Evolutionary conservation across 176 grass and related monocot genomes (phyloP), one percentile per base, ranked within the genome.

Genomic region (Thalia dealbata): DNA sequence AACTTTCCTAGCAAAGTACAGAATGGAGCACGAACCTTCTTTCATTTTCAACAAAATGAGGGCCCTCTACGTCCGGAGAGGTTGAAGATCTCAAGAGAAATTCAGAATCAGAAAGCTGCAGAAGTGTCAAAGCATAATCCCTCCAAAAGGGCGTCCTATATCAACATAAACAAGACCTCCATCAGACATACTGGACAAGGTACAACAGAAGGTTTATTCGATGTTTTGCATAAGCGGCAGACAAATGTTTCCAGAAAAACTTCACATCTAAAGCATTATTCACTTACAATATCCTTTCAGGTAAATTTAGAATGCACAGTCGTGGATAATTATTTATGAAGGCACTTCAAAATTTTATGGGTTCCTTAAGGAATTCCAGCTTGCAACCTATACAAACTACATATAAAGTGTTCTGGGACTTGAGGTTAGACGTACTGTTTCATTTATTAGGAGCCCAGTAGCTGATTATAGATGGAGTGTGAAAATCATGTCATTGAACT

Each of bases 1-100:
- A 46, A 69, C 6, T 22, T 48, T 70, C 62, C 73, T 52, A 27
- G 7, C 22, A 11, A 73, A 76, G 50, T 18, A 73, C 64, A 62
- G 13, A 27, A 52, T 11, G 0, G 64, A 71, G 44, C 75, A 73
- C 46, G 19, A 16, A 91, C 93, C 93, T 97, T 79, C 87, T 97
- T 81, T 92, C 80, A n/a, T 71, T 88, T 75, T 97, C 82, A 43
- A 97, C 93, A 79, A 97, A 97, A 85, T 97, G 84, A 64, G 89
- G 85, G 24, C 81, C 84, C 65, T 97, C 93, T 5, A 87, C 89
- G 46, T 83, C 84, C 77, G 93, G 93, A 61, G 89, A 92, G 70
- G 89, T 97, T 44, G 89, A 97, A 72, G 82, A 90, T 44, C 85
- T 68, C 50, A 92, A 72, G 10, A 97, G 81, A 69, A 84, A 82